Base-by-base conservation (phyloP, 352 stramenopile species). In the Globisporangium spinosum region DNA sequence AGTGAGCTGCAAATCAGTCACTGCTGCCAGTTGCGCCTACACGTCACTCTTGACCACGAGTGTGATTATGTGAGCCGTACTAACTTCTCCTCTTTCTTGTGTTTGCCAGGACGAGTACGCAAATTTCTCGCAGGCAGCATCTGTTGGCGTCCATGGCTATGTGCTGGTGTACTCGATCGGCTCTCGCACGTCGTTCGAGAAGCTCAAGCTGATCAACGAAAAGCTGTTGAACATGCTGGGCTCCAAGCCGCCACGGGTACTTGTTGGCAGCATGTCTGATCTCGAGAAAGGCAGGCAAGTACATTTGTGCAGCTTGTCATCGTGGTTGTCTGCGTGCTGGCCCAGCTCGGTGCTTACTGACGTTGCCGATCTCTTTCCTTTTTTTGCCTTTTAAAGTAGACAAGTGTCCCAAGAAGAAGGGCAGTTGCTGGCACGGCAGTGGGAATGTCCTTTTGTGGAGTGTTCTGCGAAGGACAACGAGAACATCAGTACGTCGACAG, bases 191-290 rank as follows among this genome's bases (percentile, higher is more conserved):
- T 98, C 89, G 62, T 98, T 98, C 73, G 93, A 98, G 57, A 98
- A 97, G 76, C 92, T 98, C 62, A 89, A 91, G 77, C 80, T 89
- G 67, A 98, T 98, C 65, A 98, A 98, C 67, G 94, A 98, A 53
- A 94, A 96, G 63, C 79, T 98, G 8, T 73, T 98, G 20, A 98
- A 98, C 75, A 96, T 97, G 73, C 80, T 98, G 23, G 94, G 96
- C 20, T 97, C 96, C 64, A 89, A 92, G 35, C 93, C 92, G 1
- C 94, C 94, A 13, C 91, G 96, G n/a, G 93, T 98, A 47, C 76
- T 98, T 12, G 92, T 98, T 7, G 96, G 93, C 35, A 98, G 89
- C 74, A 98, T 98, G 92, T 97, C 89, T 55, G 96, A 98, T 84
- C 78, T 98, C 69, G 91, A 96, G 63, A 87, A 88, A 68, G 90